These are phyloP conservation scores for Penicillium capsulatum DNA, from an alignment of 2,329 filamentous ascomycete genomes.

Conservation along the genomic window DNA sequence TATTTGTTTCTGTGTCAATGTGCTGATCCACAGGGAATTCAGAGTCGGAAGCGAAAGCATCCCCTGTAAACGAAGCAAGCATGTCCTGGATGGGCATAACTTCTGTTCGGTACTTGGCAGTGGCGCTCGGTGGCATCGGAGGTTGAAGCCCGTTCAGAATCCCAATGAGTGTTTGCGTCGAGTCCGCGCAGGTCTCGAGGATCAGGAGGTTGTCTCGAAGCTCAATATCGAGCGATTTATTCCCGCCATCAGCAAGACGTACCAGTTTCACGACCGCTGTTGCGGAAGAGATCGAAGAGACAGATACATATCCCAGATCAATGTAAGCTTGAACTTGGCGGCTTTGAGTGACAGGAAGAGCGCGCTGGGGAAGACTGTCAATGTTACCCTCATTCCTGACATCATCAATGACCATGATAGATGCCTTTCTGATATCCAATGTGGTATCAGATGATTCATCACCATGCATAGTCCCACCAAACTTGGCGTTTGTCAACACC, in stretches of 20 bases:
- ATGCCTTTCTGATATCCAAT: slow-evolving; percentile 72
- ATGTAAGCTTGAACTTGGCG: slow-evolving; percentile 50
- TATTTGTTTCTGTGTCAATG: slow-evolving; percentile 47
- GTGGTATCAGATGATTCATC: slow-evolving; percentile 60
- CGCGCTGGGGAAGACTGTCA: slow-evolving; percentile 31
- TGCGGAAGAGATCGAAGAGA: slow-evolving; percentile 82
- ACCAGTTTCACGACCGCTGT: slow-evolving; percentile 61
- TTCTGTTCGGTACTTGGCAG: slow-evolving; percentile 80
- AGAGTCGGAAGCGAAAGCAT: slow-evolving; percentile 60
- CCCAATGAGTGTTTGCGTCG: slow-evolving; percentile 82
- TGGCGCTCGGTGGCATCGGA: slow-evolving; percentile 74
- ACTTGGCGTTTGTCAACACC: slow-evolving; percentile 70
- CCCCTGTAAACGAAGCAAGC: slow-evolving; percentile 82
- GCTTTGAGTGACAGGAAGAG: slow-evolving; percentile 29
- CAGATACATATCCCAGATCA: slow-evolving; percentile 72
- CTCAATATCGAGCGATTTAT: slow-evolving; percentile 71
- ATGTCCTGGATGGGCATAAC: slow-evolving; percentile 83
- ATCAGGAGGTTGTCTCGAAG: slow-evolving; percentile 82
- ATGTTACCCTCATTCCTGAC: slow-evolving; percentile 47
- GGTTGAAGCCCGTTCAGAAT: slow-evolving; percentile 76
- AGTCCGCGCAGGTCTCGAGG: slow-evolving; percentile 93
- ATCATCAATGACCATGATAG: slow-evolving; percentile 78
- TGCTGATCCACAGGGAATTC: slow-evolving; percentile 20
- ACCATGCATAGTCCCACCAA: slow-evolving; percentile 64
- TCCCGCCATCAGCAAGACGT: slow-evolving; percentile 52